Conservation (phyloP, 73 alveolate genomes). For the Breviolum minutum region DNA sequence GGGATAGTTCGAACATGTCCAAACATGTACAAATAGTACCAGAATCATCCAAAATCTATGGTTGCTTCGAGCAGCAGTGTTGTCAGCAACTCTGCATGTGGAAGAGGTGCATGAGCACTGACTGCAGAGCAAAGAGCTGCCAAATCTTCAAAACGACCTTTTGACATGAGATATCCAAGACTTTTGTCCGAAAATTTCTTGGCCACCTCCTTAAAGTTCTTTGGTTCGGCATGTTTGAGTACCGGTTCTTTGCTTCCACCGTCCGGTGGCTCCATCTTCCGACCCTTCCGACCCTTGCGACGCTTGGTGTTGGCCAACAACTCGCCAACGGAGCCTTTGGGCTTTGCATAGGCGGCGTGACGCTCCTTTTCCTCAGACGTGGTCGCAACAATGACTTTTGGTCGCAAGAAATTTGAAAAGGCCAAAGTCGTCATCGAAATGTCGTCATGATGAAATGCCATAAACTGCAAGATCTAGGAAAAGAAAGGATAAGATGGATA, state of each 20-base stretch:
- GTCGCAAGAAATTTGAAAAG: no score
- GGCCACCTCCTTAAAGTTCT: neutral
- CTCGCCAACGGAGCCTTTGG: neutral
- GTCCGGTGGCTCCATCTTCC: neutral
- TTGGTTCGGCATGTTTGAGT: neutral
- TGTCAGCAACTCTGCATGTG: neutral
- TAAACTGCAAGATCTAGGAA: no score
- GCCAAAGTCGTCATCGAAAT: no score
- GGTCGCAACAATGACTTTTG: neutral
- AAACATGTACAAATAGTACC: no score
- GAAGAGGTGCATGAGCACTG: neutral
- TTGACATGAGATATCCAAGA: neutral
- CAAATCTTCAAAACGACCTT: neutral
- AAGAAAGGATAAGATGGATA: no score
- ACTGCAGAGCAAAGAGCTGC: neutral
- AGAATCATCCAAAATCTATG: no score
- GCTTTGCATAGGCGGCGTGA: neutral
- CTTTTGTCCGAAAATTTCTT: neutral
- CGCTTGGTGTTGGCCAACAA: neutral
- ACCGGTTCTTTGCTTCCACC: neutral
- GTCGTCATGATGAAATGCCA: no score
- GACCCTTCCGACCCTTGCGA: neutral
- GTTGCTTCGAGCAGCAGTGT: neutral
- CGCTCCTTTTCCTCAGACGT: neutral
- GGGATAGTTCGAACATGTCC: no score